phyloP scores from a whole-genome alignment of 495 filamentous ascomycete genomes.

The Podospora pseudocomata region DNA sequence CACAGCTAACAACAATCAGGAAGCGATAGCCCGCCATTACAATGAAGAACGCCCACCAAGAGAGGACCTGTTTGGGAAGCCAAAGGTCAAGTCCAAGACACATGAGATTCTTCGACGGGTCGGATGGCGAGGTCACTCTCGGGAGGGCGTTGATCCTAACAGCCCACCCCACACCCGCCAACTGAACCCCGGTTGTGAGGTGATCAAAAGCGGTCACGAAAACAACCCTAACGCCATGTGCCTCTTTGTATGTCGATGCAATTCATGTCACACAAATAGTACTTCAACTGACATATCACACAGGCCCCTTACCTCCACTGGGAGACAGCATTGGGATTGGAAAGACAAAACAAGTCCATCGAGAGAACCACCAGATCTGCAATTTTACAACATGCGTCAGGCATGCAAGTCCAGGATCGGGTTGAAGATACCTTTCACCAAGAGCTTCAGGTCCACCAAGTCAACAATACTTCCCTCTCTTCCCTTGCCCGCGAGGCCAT shows the following conservation, averaged over 20 bases:
- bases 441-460: constrained; percentile 14
- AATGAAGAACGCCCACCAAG: constrained; percentile 16
- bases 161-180: constrained; percentile 16
- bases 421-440: constrained; percentile 19
- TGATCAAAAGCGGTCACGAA: constrained; percentile 5
- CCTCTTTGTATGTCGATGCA: constrained; percentile 4
- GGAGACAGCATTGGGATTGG: constrained; percentile 16
- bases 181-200: constrained; percentile 11
- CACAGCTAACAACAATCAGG: neutral
- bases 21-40: constrained; percentile 19
- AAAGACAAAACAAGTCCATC: constrained; percentile 14
- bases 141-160: constrained; percentile 13
- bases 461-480: constrained; percentile 15
- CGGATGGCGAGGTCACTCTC: constrained; percentile 16
- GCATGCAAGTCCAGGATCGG: constrained; percentile 3
- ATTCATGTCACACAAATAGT: no score
- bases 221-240: constrained; percentile 14
- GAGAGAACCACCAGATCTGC: constrained; percentile 11
- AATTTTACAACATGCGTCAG: constrained; percentile 7
- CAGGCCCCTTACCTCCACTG: constrained; percentile 20
- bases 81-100: constrained; percentile 14
- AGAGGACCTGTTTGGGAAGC: constrained; percentile 16
- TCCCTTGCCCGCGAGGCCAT: constrained; percentile 15
- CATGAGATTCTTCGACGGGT: constrained; percentile 19
- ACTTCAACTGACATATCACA: neutral